Evolutionary conservation across 352 stramenopile genomes (phyloP), one percentile per base, ranked within the genome.

Genomic region (Phytophthora idaei): DNA sequence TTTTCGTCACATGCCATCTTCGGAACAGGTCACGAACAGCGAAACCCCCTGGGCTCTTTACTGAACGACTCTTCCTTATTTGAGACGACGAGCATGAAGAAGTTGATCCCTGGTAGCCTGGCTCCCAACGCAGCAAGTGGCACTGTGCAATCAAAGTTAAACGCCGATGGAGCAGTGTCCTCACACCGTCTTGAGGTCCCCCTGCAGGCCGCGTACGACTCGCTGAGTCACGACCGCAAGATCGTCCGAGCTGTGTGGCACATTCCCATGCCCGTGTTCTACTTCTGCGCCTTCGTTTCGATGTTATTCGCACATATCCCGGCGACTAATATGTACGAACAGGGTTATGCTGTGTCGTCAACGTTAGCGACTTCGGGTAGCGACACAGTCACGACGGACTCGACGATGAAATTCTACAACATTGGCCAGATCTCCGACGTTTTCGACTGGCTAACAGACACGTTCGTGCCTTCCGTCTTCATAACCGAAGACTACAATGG

Each of bases 401-500:
- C 77, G 27, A 75, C 57, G 17, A 70, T 83, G 37, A 86, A 88
- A 37, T 85, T 85, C 42, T 45, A 48, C 36, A 86, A 85, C 61
- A 80, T 88, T 25, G 55, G 65, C 27, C 61, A 60, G 5, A 57
- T 75, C 54, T 48, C 37, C 4, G 77, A 88, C 37, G 70, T 71
- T 3, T 88, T 85, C 55, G 64, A 78, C 29, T 88, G 79, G 54
- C 48, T 88, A 31, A 70, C 61, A 25, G 47, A 80, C 27, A 72
- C 77, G 21, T 74, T 88, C 28, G 70, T 77, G 31, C 79, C 75
- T 1, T 57, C 58, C 4, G 66, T 81, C 29, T 88, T 88, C 50
- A 61, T 88, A 7, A 85, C 77, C 3, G 56, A 72, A 6, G 75
- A 83, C 58, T 86, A 86, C 73, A 88, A 86, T 58, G 75, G 66